Base-by-base conservation (phyloP, 495 filamentous ascomycete species). In the Opeltia flavorubescens region DNA sequence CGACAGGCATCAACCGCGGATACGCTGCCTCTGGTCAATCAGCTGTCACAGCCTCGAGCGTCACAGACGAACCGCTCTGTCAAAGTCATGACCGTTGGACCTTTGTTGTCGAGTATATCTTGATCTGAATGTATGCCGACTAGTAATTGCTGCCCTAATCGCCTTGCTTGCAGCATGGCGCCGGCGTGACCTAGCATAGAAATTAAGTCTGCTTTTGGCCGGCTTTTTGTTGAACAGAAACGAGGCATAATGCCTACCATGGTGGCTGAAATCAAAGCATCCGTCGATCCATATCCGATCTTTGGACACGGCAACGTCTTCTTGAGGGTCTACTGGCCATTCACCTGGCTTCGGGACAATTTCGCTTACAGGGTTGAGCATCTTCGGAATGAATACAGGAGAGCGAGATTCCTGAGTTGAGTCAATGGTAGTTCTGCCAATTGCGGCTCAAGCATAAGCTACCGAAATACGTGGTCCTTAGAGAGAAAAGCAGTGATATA, bases 201-300 rank as follows among this genome's bases (percentile, higher is more conserved):
- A 8, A 12, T 21, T 41, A 13, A 41, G 38, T 23, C 20, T 3
- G 12, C n/a, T 12, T 3, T 21, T 20, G 15, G 18, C 7, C 9
- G 13, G 5, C 5, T 41, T 13, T 6, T 20, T 21, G 13, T 20
- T 9, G 9, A n/a, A n/a, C 41, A 18, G 21, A 2, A 31, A 12
- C 35, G 30, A 25, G 33, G 35, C 26, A 17, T 31, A 30, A 29
- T 49, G 39, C 66, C 50, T 63, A 88, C 85, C 91, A 57, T 99
- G 91, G 62, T 99, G 91, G 63, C 83, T 87, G 64, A 99, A 99
- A 66, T 99, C 91, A 65, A 94, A 99, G 66, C 91, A 99, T 44
- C 91, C 91, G 66, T 99, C 91, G 17, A 96, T 81, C 91, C 91
- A 99, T 52, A 96, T 84, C 28, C 86, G 78, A 48, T 81, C 76